Conservation (phyloP, 306 rosid species). For the Hylodesmum podocarpum region DNA sequence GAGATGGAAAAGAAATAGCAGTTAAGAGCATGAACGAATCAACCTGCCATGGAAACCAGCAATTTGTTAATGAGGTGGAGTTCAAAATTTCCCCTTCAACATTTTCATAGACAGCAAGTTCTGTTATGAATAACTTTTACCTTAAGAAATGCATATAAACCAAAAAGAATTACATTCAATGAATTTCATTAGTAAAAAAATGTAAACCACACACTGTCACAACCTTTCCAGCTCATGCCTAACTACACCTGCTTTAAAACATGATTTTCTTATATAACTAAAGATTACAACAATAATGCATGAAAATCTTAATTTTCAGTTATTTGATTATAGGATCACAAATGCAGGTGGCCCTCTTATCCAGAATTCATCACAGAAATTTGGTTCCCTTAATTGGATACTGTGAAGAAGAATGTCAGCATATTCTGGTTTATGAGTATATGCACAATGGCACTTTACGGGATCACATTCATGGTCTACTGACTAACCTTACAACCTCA, state of each 20-base stretch:
- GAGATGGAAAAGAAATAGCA: slow-evolving; percentile 87
- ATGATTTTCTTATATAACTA: background rate
- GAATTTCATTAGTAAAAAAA: slow-evolving; percentile 5
- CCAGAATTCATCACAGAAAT: slow-evolving; percentile 90
- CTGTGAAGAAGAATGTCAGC: slow-evolving; percentile 78
- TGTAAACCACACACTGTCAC: background rate
- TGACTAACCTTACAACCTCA: slow-evolving; percentile 28
- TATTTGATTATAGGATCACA: slow-evolving; percentile 30
- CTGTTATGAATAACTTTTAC: background rate
- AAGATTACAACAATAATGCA: background rate
- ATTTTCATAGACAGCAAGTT: background rate
- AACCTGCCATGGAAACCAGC: slow-evolving; percentile 62
- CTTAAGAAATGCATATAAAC: background rate
- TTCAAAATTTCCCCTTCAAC: slow-evolving; percentile 16
- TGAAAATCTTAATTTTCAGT: slow-evolving; percentile 14
- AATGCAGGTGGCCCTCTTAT: slow-evolving; percentile 79
- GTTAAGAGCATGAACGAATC: slow-evolving; percentile 81
- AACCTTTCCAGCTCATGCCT: background rate
- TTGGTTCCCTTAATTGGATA: slow-evolving; percentile 90
- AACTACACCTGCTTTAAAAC: background rate
- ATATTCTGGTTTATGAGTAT: slow-evolving; percentile 73
- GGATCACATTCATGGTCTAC: slow-evolving; percentile 71
- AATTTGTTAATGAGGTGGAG: slow-evolving; percentile 75
- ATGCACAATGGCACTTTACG: slow-evolving; percentile 89
- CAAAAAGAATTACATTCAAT: background rate